Evolutionary conservation across 2,329 filamentous ascomycete genomes (phyloP), one percentile per base, ranked within the genome.

Genomic region (Macrophomina tecta): DNA sequence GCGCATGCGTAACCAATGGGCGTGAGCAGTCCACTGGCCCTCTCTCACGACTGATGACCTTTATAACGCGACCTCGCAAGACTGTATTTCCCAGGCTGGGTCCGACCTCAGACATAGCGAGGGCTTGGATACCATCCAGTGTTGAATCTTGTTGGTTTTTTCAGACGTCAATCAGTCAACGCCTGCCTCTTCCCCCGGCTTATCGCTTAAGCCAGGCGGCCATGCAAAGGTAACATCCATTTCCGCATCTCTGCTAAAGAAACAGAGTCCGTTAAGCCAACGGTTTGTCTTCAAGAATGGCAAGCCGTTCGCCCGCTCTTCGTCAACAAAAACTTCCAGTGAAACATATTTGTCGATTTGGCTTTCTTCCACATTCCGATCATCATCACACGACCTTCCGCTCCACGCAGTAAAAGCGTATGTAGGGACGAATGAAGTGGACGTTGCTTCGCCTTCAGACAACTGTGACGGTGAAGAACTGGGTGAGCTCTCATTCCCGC

Each of bases 341-440:
- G 61, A 65, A 3, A 67, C 66, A n/a, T 56, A 67, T 28, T 67
- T 67, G 38, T 56, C 66, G 12, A 60, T 49, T 16, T 51, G 61
- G 9, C 66, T 64, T 5, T 64, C 40, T 16, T 56, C 40, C 3
- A 60, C 30, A 14, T 49, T 62, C 12, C 30, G 18, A 9, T 62
- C 45, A 3, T n/a, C 28, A 18, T 42, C 46, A 4, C 53, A 34
- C 4, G 28, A 42, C 7, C 45, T 16, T 2, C 65, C 48, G 38
- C 45, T 62, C 65, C 65, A 67, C 5, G 65, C 45, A 7, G 66
- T 67, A 23, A 67, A 67, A 8, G 38, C 48, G 34, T 49, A 58
- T 1, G 45, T 48, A 1, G 56, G 48, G 2, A 16, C 7, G n/a
- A 32, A 58, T 28, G 62, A 12, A 28, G 7, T 2, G 4, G 28